phyloP scores from a whole-genome alignment of 2,329 filamentous ascomycete species.

The Akanthomyces lecanii region DNA sequence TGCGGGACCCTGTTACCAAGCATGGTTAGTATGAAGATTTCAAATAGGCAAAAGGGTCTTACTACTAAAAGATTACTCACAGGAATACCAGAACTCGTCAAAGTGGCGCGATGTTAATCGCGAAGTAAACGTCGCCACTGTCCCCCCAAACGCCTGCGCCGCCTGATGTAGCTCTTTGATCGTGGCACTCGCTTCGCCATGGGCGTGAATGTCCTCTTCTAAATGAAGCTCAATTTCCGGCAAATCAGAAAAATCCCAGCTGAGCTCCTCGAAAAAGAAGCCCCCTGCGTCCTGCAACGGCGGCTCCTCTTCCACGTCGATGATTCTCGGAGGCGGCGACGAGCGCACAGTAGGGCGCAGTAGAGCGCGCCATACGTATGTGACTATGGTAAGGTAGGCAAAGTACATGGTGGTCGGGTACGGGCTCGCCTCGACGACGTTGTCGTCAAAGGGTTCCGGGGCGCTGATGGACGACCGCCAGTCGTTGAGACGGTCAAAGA shows the following conservation, averaged over 20 bases:
- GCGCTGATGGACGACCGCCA: constrained; percentile 17
- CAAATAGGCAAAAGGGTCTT: neutral
- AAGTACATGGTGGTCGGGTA: constrained; percentile 20
- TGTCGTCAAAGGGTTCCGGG: constrained; percentile 2
- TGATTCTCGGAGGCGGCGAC: constrained; percentile 17
- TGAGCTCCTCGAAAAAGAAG: constrained; percentile 18
- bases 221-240: constrained; percentile 19
- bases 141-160: constrained; percentile 17
- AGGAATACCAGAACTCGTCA: constrained; percentile 20
- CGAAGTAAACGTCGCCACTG: constrained; percentile 16
- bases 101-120: constrained; percentile 18
- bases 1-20: constrained; percentile 14
- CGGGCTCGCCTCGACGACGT: neutral
- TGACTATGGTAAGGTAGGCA: constrained; percentile 18
- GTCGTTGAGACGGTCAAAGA: constrained; percentile 17
- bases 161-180: constrained; percentile 19
- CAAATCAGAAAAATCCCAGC: constrained; percentile 18
- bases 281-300: constrained; percentile 10
- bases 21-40: neutral
- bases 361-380: constrained; percentile 19
- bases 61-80: constrained; percentile 1
- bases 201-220: constrained; percentile 11
- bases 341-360: constrained; percentile 19
- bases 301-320: constrained; percentile 15
- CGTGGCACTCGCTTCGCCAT: constrained; percentile 16